phyloP scores from a whole-genome alignment of 805 yeast species.

The Ogataea methanolica region DNA sequence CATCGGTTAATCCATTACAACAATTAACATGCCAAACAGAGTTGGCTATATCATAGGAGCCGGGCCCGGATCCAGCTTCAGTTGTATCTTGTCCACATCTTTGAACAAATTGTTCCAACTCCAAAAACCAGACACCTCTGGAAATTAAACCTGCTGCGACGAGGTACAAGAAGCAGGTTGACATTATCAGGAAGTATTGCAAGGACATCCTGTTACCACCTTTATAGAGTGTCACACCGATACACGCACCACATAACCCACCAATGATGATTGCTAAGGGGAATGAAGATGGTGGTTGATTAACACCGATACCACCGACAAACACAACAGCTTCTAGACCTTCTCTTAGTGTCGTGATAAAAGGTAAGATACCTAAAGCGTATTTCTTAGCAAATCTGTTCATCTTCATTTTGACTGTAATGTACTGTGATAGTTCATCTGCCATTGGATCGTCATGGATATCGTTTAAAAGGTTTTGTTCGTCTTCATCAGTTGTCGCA shows the following conservation, averaged over 20 bases:
- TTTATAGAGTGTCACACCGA: conserved; percentile 66
- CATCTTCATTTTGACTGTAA: conserved; percentile 19
- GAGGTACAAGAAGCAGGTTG: conserved; percentile 76
- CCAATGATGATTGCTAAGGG: conserved; percentile 63
- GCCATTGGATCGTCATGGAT: conserved; percentile 16
- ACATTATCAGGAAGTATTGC: conserved; percentile 65
- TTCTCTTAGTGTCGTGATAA: conserved; percentile 82
- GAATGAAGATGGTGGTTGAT: conserved; percentile 60
- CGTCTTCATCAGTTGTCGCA: conserved; percentile 1
- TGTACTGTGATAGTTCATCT: conserved; percentile 7
- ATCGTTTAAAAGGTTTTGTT: conserved; percentile 12
- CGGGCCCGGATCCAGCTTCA: conserved; percentile 91
- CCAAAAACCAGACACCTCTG: conserved; percentile 88
- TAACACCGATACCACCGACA: conserved; percentile 81
- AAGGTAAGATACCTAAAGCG: conserved; percentile 71
- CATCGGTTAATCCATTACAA: conserved; percentile 90
- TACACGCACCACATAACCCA: conserved; percentile 48
- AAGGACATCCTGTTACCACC: conserved; percentile 78
- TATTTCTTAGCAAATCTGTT: conserved; percentile 49
- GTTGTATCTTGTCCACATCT: conserved; percentile 81
- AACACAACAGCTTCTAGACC: conserved; percentile 91
- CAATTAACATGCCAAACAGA: conserved; percentile 95
- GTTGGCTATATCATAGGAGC: conserved; percentile 74
- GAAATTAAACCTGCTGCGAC: conserved; percentile 86
- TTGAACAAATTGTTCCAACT: conserved; percentile 69